Evolutionary conservation across 2,329 filamentous ascomycete genomes (phyloP).

Genomic region (Bimuria novae-zelandiae): DNA sequence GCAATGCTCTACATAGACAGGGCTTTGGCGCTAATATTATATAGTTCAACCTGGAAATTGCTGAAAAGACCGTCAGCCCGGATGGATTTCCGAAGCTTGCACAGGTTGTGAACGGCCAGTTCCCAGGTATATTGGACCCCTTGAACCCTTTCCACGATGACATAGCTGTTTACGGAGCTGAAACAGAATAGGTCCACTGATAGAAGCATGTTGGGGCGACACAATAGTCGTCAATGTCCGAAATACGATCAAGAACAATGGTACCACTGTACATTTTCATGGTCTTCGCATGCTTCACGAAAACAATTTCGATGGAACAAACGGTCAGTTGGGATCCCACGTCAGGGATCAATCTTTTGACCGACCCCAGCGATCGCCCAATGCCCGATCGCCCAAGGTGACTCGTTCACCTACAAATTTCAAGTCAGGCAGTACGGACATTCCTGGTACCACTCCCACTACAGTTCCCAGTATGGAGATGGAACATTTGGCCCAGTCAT

Average conservation of each 20-base stretch:
- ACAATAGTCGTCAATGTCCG: slow-evolving; percentile 47
- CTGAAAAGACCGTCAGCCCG: slow-evolving; percentile 15
- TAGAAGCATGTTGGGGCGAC: slow-evolving; percentile 34
- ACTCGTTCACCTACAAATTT: slow-evolving; percentile 26
- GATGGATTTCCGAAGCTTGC: slow-evolving; percentile 29
- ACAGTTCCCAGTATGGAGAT: slow-evolving; percentile 46
- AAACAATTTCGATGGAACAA: slow-evolving; percentile 61
- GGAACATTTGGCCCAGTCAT: slow-evolving; percentile 42
- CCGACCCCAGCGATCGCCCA: slow-evolving; percentile 43
- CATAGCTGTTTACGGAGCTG: neutral
- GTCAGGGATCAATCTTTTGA: neutral
- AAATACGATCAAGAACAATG: slow-evolving; percentile 59
- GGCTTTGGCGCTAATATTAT: neutral
- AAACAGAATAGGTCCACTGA: slow-evolving; percentile 15
- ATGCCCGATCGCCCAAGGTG: slow-evolving; percentile 55
- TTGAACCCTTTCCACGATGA: slow-evolving; percentile 3
- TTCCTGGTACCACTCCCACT: slow-evolving; percentile 48
- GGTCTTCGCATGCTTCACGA: slow-evolving; percentile 58
- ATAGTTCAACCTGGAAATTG: slow-evolving; percentile 17
- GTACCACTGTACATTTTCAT: slow-evolving; percentile 66
- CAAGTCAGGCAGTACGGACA: slow-evolving; percentile 24
- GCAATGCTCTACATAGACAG: neutral
- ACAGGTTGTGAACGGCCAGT: slow-evolving; percentile 28
- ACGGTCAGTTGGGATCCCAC: slow-evolving; percentile 27
- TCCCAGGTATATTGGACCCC: slow-evolving; percentile 16